A percentile compares a stretch with the other conserved stretches of the same genome.
Evolutionary conservation across 2,329 filamentous ascomycete species (phyloP).

Genomic region (Cryphonectria parasitica): DNA sequence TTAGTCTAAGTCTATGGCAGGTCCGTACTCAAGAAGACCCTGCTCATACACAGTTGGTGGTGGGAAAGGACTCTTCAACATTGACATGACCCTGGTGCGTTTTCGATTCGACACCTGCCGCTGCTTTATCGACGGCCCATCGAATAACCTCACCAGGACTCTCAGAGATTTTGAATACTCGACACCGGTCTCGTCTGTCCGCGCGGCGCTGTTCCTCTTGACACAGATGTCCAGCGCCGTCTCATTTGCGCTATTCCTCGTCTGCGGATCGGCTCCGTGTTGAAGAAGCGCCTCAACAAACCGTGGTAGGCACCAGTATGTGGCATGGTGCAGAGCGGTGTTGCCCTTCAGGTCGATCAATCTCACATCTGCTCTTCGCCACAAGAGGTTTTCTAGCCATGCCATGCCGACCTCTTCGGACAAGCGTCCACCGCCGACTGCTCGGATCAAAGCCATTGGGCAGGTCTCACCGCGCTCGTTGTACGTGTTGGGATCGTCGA

Average conservation of each 20-base stretch:
- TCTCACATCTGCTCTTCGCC: conserved; percentile 6
- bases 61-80: neutral
- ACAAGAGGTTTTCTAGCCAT: conserved; percentile 11
- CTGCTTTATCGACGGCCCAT: neutral
- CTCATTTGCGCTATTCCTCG: conserved; percentile 5
- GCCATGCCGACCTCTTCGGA: conserved; percentile 4
- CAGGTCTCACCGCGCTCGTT: conserved; percentile 4
- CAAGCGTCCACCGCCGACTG: neutral
- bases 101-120: neutral
- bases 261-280: neutral
- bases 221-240: conserved; percentile 8
- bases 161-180: conserved; percentile 7
- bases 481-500: conserved; percentile 11
- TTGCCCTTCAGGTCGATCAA: conserved; percentile 7
- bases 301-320: conserved; percentile 10
- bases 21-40: neutral
- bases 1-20: neutral
- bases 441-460: conserved; percentile 3
- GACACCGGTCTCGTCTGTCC: conserved; percentile 1
- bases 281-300: conserved; percentile 6
- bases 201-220: conserved; percentile 6
- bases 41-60: neutral
- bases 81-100: neutral
- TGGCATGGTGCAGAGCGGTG: conserved; percentile 10
- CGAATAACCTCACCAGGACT: conserved; percentile 6